A percentile compares a stretch with the other conserved stretches of the same genome.
These are phyloP conservation scores for Cryptosporidium sp. DNA, from an alignment of 169 alveolate genomes.

Conservation along the genomic window DNA sequence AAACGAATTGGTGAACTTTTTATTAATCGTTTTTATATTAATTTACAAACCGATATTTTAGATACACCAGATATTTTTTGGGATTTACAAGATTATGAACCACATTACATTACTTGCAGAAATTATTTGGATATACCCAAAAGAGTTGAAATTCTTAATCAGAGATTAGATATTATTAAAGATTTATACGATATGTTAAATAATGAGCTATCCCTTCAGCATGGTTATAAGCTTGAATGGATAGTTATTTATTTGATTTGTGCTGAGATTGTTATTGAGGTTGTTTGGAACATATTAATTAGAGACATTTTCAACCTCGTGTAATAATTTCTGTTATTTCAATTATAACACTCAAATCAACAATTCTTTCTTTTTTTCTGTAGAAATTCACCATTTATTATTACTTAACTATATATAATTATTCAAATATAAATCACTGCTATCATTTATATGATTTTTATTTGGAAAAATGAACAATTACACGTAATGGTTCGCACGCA, in stretches of 20 bases:
- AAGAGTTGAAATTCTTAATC: constrained; percentile 86
- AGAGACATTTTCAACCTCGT: constrained; percentile 85
- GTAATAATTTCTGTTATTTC: not conserved
- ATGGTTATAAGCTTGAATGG: constrained; percentile 88
- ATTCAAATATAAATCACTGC: too few species aligned
- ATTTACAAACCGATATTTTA: constrained; percentile 85
- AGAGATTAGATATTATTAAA: constrained; percentile 85
- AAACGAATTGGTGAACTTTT: constrained; percentile 86
- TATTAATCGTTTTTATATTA: constrained; percentile 85
- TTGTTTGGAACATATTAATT: constrained; percentile 86
- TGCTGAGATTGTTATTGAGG: constrained; percentile 85
- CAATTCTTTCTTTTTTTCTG: too few species aligned
- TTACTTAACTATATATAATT: too few species aligned
- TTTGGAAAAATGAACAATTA: not conserved
- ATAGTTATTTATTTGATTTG: constrained; percentile 85
- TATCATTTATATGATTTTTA: too few species aligned
- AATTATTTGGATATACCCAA: constrained; percentile 86
- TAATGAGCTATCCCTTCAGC: constrained; percentile 85
- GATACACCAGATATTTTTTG: constrained; percentile 90
- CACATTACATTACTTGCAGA: constrained; percentile 83
- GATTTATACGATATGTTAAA: constrained; percentile 88
- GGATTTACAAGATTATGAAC: constrained; percentile 88
- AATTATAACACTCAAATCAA: too few species aligned
- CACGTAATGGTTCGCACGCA: too few species aligned
- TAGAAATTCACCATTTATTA: too few species aligned